Percentiles rank a stretch among this genome's conserved stretches.
Evolutionary conservation across 441 rosid species (phyloP).

Genomic region (Mallotus repandus): DNA sequence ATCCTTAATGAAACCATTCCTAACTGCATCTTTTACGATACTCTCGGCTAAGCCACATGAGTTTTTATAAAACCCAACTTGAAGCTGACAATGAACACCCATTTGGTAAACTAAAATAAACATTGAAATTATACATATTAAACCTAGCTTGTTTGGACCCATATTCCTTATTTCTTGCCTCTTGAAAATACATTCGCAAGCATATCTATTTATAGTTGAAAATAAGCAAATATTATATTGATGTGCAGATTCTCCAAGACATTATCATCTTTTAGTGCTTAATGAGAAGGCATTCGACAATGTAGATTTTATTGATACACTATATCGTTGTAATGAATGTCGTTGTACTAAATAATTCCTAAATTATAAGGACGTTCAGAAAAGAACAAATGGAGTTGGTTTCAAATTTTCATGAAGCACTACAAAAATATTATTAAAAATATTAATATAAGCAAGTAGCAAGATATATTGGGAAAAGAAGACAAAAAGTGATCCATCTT

Average conservation of each 20-base stretch:
- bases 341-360: background rate
- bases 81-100: constrained; percentile 39
- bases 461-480: background rate
- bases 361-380: background rate
- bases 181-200: background rate
- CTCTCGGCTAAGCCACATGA: constrained; percentile 38
- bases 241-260: background rate
- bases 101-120: constrained; percentile 9
- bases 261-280: background rate
- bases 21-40: constrained; percentile 40
- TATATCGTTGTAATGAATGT: too few relatives aligned
- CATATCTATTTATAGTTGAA: constrained; percentile 20
- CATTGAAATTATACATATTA: background rate
- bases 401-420: background rate
- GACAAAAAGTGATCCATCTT: background rate
- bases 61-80: constrained; percentile 38
- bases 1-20: constrained; percentile 28
- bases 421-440: background rate
- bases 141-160: constrained; percentile 10
- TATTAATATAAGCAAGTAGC: background rate
- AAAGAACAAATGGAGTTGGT: constrained; percentile 26
- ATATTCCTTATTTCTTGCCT: background rate
- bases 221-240: background rate
- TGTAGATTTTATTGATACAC: background rate
- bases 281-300: background rate